A percentile compares a stretch with the other conserved stretches of the same genome.
Evolutionary conservation across 768 basidiomycete genomes (phyloP).

Genomic region (Serpula lacrymans): DNA sequence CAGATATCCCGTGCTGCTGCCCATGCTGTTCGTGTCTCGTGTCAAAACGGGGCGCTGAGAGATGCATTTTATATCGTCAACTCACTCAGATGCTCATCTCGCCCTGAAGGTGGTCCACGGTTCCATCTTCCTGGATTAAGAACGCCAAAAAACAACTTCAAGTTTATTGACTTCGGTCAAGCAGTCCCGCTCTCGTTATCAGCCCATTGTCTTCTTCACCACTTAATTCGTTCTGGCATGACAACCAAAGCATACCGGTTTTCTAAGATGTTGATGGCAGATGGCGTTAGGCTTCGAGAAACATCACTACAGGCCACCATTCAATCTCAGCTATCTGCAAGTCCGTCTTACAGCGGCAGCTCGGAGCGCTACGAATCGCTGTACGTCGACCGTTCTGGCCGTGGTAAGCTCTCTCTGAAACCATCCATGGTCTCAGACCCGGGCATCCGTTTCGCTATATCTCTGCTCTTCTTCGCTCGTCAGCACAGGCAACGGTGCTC

Average conservation of each 20-base stretch:
- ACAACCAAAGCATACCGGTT: conserved; percentile 45
- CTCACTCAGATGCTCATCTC: conserved; percentile 45
- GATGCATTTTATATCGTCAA: conserved; percentile 59
- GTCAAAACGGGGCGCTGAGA: conserved; percentile 38
- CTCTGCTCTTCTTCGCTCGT: conserved; percentile 52
- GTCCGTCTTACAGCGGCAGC: conserved; percentile 17
- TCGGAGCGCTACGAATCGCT: too few species aligned
- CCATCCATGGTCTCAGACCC: conserved; percentile 34
- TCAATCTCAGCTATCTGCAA: conserved; percentile 8
- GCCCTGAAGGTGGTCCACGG: conserved; percentile 8
- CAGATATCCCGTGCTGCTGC: conserved; percentile 36
- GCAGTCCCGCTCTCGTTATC: conserved; percentile 56
- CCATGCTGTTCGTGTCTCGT: conserved; percentile 47
- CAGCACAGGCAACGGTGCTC: conserved; percentile 52
- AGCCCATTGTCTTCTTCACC: conserved; percentile 63
- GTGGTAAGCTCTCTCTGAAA: conserved; percentile 25
- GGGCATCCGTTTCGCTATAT: conserved; percentile 47
- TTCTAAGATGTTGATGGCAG: conserved; percentile 49
- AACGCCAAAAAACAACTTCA: conserved; percentile 28
- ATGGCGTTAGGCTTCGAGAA: conserved; percentile 47
- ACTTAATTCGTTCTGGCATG: conserved; percentile 52
- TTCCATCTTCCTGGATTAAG: conserved; percentile 15
- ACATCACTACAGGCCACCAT: conserved; percentile 50
- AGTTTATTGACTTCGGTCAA: conserved; percentile 45
- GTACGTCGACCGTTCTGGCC: conserved; percentile 11